Base-by-base conservation (phyloP, 75 land plant genomes). In the Cunninghamia lanceolata region DNA sequence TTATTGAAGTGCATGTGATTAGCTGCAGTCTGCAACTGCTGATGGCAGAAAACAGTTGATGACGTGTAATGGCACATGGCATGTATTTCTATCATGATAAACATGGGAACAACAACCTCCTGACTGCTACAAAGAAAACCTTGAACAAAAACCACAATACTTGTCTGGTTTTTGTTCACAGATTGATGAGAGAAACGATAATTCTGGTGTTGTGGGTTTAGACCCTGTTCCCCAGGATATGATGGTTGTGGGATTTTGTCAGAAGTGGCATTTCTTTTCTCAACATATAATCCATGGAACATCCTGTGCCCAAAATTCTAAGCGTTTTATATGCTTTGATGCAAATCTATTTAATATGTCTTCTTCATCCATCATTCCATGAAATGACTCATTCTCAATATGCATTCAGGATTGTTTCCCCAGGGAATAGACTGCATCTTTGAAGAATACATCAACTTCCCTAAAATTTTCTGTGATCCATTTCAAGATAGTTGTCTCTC, bases 91-190 rank as follows among this genome's bases (percentile, higher is more conserved):
- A 63, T 83, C 74, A 15, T 82, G 76, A 76, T 91, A 91, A 71
- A 83, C 56, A 34, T 43, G 66, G 79, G 92, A 88, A 45, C 89
- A 85, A 81, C 90, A 92, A 15, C 84, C 56, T 32, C 87, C 84
- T 3, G 86, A 89, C 73, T 88, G 68, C 79, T 80, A 84, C 3
- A 19, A 52, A 25, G 54, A 21, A 78, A 82, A 77, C 15, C 30
- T 82, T 3, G 83, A 85, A 63, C 68, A 25, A 63, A 25, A 28
- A 28, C 25, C 10, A 83, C 90, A 89, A 19, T 84, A 59, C n/a
- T n/a, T 71, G 88, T 82, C 3, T 82, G 54, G 52, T 79, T 84
- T 63, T 66, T 7, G 32, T 43, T 85, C 34, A 85, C 17, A 59
- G 68, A 86, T 34, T 66, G 77, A 40, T 79, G 78, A 50, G 76